phyloP scores from a whole-genome alignment of 257 asterid species.

The Solanum appendiculatum region DNA sequence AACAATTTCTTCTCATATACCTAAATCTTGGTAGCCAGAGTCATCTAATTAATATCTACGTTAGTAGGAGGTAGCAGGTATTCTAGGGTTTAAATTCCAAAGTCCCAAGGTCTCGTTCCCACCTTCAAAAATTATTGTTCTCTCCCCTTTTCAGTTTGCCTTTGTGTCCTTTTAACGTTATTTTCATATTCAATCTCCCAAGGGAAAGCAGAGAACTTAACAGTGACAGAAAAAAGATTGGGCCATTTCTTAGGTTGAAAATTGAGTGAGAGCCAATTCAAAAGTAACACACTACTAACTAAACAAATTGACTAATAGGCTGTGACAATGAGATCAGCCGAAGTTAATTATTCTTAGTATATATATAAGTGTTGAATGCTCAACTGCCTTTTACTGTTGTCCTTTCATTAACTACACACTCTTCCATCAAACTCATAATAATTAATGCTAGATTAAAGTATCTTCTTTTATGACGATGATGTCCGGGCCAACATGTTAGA shows the following conservation, averaged over 20 bases:
- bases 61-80: not conserved
- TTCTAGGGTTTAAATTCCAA: not conserved
- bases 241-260: not conserved
- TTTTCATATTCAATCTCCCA: not conserved
- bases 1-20: not conserved
- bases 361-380: too few species aligned
- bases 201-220: not conserved
- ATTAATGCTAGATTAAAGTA: too few species aligned
- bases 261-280: too few species aligned
- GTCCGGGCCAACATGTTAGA: too few species aligned
- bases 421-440: too few species aligned
- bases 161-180: not conserved
- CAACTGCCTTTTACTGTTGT: too few species aligned
- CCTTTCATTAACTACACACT: too few species aligned
- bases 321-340: too few species aligned
- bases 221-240: not conserved
- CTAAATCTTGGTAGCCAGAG: not conserved
- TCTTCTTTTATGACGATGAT: too few species aligned
- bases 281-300: too few species aligned
- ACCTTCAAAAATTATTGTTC: not conserved
- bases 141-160: not conserved
- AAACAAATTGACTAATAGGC: too few species aligned
- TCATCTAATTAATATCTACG: not conserved
- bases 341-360: too few species aligned
- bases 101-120: not conserved